phyloP scores from a whole-genome alignment of 768 basidiomycete species.

The Termitomyces sp. region DNA sequence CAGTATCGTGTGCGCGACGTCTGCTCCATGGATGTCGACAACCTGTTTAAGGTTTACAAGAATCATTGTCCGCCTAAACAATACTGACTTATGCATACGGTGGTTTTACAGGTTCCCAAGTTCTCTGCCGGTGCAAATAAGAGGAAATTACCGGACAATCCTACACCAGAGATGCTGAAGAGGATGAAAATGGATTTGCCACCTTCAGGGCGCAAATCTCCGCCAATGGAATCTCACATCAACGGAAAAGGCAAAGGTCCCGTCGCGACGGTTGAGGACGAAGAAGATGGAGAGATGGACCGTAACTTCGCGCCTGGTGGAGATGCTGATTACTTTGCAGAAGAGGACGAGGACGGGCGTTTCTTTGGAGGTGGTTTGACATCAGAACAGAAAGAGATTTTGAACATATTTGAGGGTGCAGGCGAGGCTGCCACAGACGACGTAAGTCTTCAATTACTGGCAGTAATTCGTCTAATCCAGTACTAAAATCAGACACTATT shows the following conservation, averaged over 20 bases:
- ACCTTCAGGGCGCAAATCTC: constrained; percentile 7
- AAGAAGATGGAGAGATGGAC: constrained; percentile 44
- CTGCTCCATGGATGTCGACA: constrained; percentile 43
- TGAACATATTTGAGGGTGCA: constrained; percentile 88
- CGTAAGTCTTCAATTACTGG: constrained; percentile 39
- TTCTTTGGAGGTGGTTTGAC: constrained; percentile 95
- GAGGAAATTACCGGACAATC: constrained; percentile 72
- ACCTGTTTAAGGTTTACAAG: constrained; percentile 43
- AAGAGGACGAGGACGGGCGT: constrained; percentile 89
- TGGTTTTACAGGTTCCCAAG: constrained; percentile 53
- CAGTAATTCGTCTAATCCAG: constrained; percentile 13
- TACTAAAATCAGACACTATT: constrained; percentile 18
- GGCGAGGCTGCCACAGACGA: constrained; percentile 63
- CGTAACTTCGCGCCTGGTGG: constrained; percentile 75
- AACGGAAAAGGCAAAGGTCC: constrained; percentile 26
- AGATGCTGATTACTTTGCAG: constrained; percentile 86
- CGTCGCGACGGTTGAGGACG: constrained; percentile 60
- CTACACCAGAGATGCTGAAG: constrained; percentile 80
- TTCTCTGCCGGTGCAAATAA: constrained; percentile 63
- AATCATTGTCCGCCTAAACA: neutral
- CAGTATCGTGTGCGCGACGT: neutral
- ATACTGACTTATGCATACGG: neutral
- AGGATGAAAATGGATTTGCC: constrained; percentile 60
- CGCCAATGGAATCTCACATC: constrained; percentile 7
- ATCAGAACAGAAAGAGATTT: constrained; percentile 88